Evolutionary conservation across 2,329 filamentous ascomycete genomes (phyloP).

Genomic region (Curvularia lunata): DNA sequence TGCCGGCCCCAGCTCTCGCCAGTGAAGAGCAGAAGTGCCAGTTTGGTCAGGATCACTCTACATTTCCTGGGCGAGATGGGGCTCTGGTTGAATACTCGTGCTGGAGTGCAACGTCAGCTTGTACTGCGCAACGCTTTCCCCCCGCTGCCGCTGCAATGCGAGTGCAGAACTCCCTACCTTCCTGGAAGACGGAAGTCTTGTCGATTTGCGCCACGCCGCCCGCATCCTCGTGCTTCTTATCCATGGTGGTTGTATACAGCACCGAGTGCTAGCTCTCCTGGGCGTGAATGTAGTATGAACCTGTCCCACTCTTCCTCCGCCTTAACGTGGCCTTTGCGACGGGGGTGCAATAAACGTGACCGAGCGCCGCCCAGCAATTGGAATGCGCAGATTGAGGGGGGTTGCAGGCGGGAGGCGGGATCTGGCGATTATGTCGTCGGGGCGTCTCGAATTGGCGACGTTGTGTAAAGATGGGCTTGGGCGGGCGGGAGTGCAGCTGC

Average conservation of each 20-base stretch:
- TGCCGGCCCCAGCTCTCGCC: conserved; percentile 96
- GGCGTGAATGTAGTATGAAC: conserved; percentile 22
- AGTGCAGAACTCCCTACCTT: conserved; percentile 68
- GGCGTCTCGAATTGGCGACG: conserved; percentile 41
- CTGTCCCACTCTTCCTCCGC: conserved; percentile 40
- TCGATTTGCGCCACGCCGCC: conserved; percentile 97
- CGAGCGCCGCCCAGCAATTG: conserved; percentile 20
- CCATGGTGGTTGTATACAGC: conserved; percentile 39
- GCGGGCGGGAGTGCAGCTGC: conserved; percentile 34
- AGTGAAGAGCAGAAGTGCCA: conserved; percentile 93
- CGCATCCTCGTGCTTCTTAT: conserved; percentile 99
- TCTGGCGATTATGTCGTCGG: conserved; percentile 16
- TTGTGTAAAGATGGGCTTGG: conserved; percentile 36
- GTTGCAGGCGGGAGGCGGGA: conserved; percentile 6
- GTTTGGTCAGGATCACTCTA: conserved; percentile 90
- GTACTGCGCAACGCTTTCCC: conserved; percentile 1
- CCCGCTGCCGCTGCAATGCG: conserved; percentile 6
- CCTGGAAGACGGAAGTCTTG: conserved; percentile 96
- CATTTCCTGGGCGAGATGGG: conserved; percentile 97
- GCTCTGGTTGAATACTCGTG: conserved; percentile 96
- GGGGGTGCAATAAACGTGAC: conserved; percentile 13
- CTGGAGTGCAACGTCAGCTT: conserved; percentile 58
- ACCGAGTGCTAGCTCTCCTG: conserved; percentile 33
- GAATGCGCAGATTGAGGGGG: conserved; percentile 1
- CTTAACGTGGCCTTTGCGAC: conserved; percentile 45